Base-by-base conservation (phyloP, 1,284 basidiomycete genomes). In the Earliella scabrosa region DNA sequence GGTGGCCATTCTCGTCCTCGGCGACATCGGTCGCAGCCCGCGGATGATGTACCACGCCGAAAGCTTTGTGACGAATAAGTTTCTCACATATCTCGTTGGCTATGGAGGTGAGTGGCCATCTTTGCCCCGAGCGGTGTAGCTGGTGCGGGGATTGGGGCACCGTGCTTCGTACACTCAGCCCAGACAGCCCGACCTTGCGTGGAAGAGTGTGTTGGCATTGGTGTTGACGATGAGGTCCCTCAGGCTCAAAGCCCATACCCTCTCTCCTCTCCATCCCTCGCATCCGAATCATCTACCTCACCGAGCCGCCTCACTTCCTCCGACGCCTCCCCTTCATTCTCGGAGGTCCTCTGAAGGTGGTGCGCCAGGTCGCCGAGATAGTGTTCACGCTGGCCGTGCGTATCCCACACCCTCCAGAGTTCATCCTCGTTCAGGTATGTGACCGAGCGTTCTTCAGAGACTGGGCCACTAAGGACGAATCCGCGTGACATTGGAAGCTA, bases 41-140 rank as follows among this genome's bases (percentile, higher is more conserved):
- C 82, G 97, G 35, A 98, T 98, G 94, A 97, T 98, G 92, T 97
- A 98, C 72, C 97, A 99, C 68, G 92, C 96, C 0, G 85, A 96
- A 68, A 95, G 92, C 68, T 91, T 99, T 66, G 90, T 93, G 21
- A 84, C 88, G 47, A 82, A 89, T 55, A 86, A 82, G 3, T 98
- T 93, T 74, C 76, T 83, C 55, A 95, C 95, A 0, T 85, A 86
- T 65, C 68, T 99, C 16, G 83, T 99, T 46, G 97, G 95, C 16
- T 98, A 98, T 71, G 76, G 78, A 71, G 94, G 95, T 93, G 63
- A 59, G 82, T 56, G 11, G 11, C 34, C 32, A 52, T 16, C 14
- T 40, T n/a, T 50, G 14, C 4, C 31, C 20, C 35, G 4, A 9
- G 11, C 11, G n/a, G 24, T 26, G 26, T 13, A 23, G 16, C 10